Evolutionary conservation across 164 flowering plant species (phyloP), one percentile per base, ranked within the genome.

Genomic region (Vitis amurensis): DNA sequence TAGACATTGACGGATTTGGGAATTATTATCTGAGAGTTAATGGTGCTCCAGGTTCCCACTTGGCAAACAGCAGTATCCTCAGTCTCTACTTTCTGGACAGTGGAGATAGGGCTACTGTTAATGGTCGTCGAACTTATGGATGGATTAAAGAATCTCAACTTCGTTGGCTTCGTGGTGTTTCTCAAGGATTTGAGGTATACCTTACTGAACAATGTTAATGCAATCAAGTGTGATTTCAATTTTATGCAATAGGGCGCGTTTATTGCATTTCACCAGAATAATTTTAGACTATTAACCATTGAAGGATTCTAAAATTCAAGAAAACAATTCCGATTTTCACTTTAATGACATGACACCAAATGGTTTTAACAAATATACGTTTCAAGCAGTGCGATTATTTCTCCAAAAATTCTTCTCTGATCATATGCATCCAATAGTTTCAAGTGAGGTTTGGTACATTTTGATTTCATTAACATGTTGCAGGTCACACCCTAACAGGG

Each of bases 121-220:
- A 79, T 49, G 95, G 95, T 29, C 9, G 77, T 63, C 78, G 85
- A 70, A 83, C 89, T 19, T 92, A 94, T 82, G 97, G 91, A 50
- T 92, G 97, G 97, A 94, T 94, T 65, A 91, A 84, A 72, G 91
- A 89, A 71, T 91, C 98, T 71, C 97, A 94, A 74, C 95, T 87
- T 69, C 71, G 13, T 51, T 94, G 98, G 98, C 88, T 94, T 63
- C 87, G 53, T 12, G 66, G 68, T 37, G 30, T 77, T 72, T 86
- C 91, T 73, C 57, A 80, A 59, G 70, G 65, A 53, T 59, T 66
- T 68, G 76, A 85, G 93, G 96, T 87, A 81, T 17, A 17, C 8
- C 5, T 8, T 55, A 50, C 12, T 47, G 49, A 47, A 47, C 19
- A 49, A 13, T 64, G 48, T 6, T 37, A 48, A 19, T 52, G 49